Percentiles rank a stretch among this genome's conserved stretches.
Conservation (phyloP, 371 early-diverging fungal genomes). For the Saksenaea vasiformis region DNA sequence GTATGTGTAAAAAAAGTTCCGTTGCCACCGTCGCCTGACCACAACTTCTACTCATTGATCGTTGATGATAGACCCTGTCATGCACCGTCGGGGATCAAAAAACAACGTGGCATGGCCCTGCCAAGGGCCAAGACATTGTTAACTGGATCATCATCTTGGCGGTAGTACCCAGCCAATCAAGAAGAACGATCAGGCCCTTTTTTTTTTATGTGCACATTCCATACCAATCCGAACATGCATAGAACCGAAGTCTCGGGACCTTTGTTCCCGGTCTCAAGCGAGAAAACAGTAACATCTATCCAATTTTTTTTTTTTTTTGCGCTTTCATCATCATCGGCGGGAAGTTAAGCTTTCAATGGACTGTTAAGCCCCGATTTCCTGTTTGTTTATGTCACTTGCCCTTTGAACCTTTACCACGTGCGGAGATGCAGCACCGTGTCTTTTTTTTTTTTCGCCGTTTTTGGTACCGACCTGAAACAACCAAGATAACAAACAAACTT, state of each 20-base stretch:
- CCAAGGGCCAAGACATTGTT: slow-evolving; percentile 6
- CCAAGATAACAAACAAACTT: slow-evolving; percentile 1
- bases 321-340: not conserved
- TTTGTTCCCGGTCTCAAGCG: not conserved
- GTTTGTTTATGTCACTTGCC: not conserved
- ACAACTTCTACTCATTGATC: not conserved
- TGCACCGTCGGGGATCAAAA: not conserved
- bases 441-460: not conserved
- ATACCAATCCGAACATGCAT: not conserved
- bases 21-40: not conserved
- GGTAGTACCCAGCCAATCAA: not conserved
- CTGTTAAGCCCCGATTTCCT: not conserved
- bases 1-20: no score
- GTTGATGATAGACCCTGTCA: not conserved
- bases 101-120: not conserved
- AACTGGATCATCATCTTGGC: not conserved
- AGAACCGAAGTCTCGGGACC: not conserved
- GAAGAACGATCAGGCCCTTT: not conserved
- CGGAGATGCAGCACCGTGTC: not conserved
- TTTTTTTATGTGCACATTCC: not conserved
- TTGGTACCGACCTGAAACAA: slow-evolving; percentile 1
- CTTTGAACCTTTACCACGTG: not conserved
- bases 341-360: no score
- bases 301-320: not conserved
- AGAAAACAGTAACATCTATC: not conserved